Conservation (phyloP, 345 rosid species). For the Acer negundo region DNA sequence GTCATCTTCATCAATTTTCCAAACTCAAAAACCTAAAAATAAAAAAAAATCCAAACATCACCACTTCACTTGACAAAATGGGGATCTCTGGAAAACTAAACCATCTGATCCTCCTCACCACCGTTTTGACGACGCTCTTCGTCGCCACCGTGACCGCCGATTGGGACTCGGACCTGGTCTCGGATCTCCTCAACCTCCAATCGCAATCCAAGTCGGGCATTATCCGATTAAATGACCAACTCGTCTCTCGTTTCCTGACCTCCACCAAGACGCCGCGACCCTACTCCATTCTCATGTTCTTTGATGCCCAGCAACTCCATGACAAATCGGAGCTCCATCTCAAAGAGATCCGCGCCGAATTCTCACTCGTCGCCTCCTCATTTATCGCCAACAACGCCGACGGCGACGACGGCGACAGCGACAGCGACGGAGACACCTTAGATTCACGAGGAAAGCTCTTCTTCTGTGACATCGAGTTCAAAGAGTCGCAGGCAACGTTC, state of each 20-base stretch:
- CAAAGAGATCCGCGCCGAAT: constrained; percentile 61
- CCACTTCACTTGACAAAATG: constrained; percentile 31
- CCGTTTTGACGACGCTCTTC: constrained; percentile 9
- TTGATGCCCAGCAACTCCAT: constrained; percentile 76
- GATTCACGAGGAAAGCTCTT: constrained; percentile 52
- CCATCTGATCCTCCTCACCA: constrained; percentile 32
- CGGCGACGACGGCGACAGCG: not conserved
- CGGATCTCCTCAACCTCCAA: constrained; percentile 68
- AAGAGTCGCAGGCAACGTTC: constrained; percentile 65
- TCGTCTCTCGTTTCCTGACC: constrained; percentile 72
- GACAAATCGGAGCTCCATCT: constrained; percentile 77
- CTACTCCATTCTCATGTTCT: constrained; percentile 77
- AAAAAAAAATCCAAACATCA: not conserved
- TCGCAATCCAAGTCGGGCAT: constrained; percentile 63
- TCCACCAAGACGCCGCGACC: constrained; percentile 71
- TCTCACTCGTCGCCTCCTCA: constrained; percentile 68
- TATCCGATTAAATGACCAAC: constrained; percentile 78
- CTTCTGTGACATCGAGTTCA: constrained; percentile 85
- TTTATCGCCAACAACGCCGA: constrained; percentile 64
- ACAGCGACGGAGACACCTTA: constrained; percentile 6
- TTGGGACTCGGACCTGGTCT: constrained; percentile 47
- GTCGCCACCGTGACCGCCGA: constrained; percentile 25
- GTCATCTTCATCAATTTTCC: not conserved
- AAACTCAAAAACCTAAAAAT: not conserved
- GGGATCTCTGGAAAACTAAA: constrained; percentile 27